Base-by-base conservation (phyloP, 2,329 filamentous ascomycete genomes). In the Alternaria sp. region DNA sequence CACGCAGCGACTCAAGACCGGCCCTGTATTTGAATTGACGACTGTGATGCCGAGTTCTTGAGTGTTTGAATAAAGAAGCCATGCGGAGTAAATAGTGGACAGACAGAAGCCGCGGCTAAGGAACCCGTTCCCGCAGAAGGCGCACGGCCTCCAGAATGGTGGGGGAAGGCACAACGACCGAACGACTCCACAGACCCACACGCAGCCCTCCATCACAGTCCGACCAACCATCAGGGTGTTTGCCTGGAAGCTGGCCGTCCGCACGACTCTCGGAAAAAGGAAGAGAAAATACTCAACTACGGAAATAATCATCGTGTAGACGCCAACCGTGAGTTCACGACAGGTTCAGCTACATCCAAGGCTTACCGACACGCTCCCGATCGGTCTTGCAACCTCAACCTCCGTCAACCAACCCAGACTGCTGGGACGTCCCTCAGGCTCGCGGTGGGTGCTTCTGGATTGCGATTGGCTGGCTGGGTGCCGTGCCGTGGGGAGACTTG, bases 401-500 rank as follows among this genome's bases (percentile, higher is more conserved):
- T 66, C 61, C 61, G 64, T 59, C 58, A 51, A 63, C 54, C 54
- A 58, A 62, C 63, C 71, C 70, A 64, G 44, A 49, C 64, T 53
- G 61, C 59, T 63, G 71, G 71, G 68, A 69, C 61, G 62, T 63
- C 64, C 60, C 49, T 68, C 59, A 34, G 44, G 67, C 62, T 66
- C 65, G 54, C 68, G 63, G 66, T 71, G 67, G 62, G 63, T 64
- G 52, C 60, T 53, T 67, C 52, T 46, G 62, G 44, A 42, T 46
- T 61, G 63, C 66, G 54, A 76, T 76, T 77, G 73, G 75, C 58
- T 57, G 59, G 36, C 44, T 26, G 49, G 54, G 59, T 59, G 63
- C 63, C 57, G 65, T 70, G 64, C 71, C 66, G 71, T 70, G 64
- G 67, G 59, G 64, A 69, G 66, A 65, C 73, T 66, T 70, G 62